phyloP scores from a whole-genome alignment of 2,329 filamentous ascomycete genomes.

The Talaromyces sp. region DNA sequence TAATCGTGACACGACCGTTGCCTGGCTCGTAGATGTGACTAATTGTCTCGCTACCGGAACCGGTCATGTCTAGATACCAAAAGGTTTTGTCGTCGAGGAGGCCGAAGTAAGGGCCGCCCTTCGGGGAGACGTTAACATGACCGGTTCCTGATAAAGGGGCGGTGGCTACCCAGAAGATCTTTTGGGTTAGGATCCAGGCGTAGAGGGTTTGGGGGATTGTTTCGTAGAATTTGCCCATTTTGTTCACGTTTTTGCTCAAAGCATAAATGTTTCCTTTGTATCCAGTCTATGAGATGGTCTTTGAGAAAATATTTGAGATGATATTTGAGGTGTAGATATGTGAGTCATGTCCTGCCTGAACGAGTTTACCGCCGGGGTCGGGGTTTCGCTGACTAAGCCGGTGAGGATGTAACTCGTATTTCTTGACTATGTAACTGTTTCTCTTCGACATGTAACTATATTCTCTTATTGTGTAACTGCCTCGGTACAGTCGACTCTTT shows the following conservation, averaged over 20 bases:
- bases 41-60: constrained; percentile 21
- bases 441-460: neutral
- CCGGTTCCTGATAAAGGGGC: constrained; percentile 18
- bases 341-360: neutral
- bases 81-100: constrained; percentile 19
- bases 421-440: neutral
- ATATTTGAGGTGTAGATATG: neutral
- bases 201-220: constrained; percentile 14
- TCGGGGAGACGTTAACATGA: constrained; percentile 21
- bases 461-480: neutral
- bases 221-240: constrained; percentile 19
- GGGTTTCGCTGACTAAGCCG: neutral
- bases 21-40: constrained; percentile 21
- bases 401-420: neutral
- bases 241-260: neutral
- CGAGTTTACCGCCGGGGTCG: neutral
- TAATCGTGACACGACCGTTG: constrained; percentile 19
- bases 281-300: neutral
- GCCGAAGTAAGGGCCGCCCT: constrained; percentile 19
- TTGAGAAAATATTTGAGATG: neutral
- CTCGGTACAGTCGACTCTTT: neutral
- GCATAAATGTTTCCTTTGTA: neutral
- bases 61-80: constrained; percentile 20
- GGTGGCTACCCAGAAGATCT: constrained; percentile 20
- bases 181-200: constrained; percentile 18